Evolutionary conservation across 78 protist genomes (phyloP), one percentile per base, ranked within the genome.

Genomic region (Planoprotostelium fungivorum): DNA sequence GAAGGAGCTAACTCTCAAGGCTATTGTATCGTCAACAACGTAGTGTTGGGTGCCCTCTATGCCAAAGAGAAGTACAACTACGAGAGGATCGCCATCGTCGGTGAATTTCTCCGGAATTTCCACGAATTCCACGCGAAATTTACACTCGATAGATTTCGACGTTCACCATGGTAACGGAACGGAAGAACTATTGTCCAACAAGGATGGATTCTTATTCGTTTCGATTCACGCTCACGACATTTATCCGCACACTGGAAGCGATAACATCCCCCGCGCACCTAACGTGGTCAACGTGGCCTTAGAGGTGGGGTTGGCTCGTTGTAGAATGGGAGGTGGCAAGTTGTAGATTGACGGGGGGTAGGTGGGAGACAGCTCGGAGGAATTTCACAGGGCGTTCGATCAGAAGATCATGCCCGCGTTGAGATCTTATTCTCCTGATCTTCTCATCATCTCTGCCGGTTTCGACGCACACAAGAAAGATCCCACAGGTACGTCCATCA

Each of bases 151-250:
- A 51, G 73, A 96, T 63, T 96, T 90, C 83, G 96, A 94, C 51
- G 96, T 96, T 84, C 97, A 96, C 39, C 96, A 94, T 89, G 97
- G 96, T 38, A 91, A 94, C 87, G 97, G 97, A 1, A 95, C 97
- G 23, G 93, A 94, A 84, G 96, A 93, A 51, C 87, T 95, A 1
- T 38, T 95, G 28, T 83, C 85, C 34, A 93, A 94, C 36, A 94
- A 94, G 63, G 95, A 94, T 29, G 84, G 89, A 73, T 90, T 95
- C 88, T 63, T 95, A 1, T 94, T 90, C 86, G 34, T 94, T n/a
- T 92, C 95, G 28, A 88, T 95, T n/a, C 97, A 95, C 39, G 93
- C 90, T 0, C 83, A 88, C 84, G 95, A 87, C 36, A 51, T 51
- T 25, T 51, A 51, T 51, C 73, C 73, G 16, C 73, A 95, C 37